Base-by-base conservation (phyloP, 2,329 filamentous ascomycete species). In the Claviceps capensis region DNA sequence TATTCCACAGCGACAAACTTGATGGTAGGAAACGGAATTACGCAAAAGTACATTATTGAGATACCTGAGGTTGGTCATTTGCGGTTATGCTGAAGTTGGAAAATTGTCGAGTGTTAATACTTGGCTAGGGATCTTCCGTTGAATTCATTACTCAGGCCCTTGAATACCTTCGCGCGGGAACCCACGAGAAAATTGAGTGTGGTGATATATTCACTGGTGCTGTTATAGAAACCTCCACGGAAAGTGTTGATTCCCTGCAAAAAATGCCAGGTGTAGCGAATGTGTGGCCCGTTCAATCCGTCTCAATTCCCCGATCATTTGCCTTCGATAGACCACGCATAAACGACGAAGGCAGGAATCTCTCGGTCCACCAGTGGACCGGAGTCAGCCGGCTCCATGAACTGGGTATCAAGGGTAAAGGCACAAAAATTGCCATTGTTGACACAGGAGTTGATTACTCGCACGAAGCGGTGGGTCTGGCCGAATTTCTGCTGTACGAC, bases 371-470 rank as follows among this genome's bases (percentile, higher is more conserved):
- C 38, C 52, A 40, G 16, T 65, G 65, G 60, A 71, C 69, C 4
- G 67, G 68, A 3, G 69, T 71, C 1, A 63, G 69, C 22, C 63
- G 59, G 49, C 61, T 71, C 2, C 69, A 71, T 42, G 58, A 60
- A 17, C 56, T 58, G n/a, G 69, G 69, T 2, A 64, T 69, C 16
- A 58, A 62, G 8, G 69, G 69, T 3, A 65, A 65, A 44, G 68
- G 67, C 1, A 65, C 61, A 14, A 69, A 61, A 37, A 59, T 71
- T 37, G 69, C 68, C 8, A 59, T 71, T 30, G 63, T 71, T 41
- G 69, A 71, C 50, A 68, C 67, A 1, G 69, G 69, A 0, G 59
- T 71, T 30, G 67, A 70, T 48, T 71, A 71, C 46, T 65, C 61
- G 0, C 69, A 71, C 48, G 59, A 63, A 50, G 65, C 68, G 30